Conservation (phyloP, 306 rosid species). For the Trifolium repens region DNA sequence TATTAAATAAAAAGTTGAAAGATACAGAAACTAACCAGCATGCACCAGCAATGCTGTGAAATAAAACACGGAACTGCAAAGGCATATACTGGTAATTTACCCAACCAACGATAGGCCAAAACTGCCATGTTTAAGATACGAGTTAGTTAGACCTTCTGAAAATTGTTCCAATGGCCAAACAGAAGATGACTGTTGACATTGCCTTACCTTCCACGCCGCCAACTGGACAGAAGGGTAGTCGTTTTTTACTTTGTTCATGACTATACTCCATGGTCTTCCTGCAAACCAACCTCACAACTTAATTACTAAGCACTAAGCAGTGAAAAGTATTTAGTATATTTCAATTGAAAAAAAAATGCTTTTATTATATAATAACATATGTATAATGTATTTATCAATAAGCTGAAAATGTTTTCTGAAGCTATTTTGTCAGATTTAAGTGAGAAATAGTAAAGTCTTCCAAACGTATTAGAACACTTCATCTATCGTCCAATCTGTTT, state of each 20-base stretch:
- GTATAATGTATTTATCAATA: neutral
- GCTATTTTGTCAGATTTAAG: neutral
- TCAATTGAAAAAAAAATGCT: neutral
- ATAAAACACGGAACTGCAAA: conserved; percentile 76
- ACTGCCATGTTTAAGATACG: conserved; percentile 52
- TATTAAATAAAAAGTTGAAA: conserved; percentile 8
- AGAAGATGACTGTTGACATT: conserved; percentile 28
- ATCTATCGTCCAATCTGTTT: conserved; percentile 3
- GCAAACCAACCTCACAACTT: conserved; percentile 42
- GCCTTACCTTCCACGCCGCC: conserved; percentile 89
- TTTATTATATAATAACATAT: neutral
- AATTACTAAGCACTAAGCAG: conserved; percentile 19
- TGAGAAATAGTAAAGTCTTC: neutral
- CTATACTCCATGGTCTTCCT: conserved; percentile 83
- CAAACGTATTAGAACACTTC: neutral
- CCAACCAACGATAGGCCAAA: conserved; percentile 96
- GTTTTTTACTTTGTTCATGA: conserved; percentile 59
- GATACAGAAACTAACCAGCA: conserved; percentile 70
- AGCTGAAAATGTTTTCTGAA: neutral
- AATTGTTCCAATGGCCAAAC: conserved; percentile 8
- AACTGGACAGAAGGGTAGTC: conserved; percentile 83
- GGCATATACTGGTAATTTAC: conserved; percentile 95
- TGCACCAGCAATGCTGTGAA: conserved; percentile 71
- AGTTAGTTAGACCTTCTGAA: conserved; percentile 14
- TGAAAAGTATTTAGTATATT: neutral